Conservation (phyloP, 805 yeast species). For the Nakazawaea molendinolei region DNA sequence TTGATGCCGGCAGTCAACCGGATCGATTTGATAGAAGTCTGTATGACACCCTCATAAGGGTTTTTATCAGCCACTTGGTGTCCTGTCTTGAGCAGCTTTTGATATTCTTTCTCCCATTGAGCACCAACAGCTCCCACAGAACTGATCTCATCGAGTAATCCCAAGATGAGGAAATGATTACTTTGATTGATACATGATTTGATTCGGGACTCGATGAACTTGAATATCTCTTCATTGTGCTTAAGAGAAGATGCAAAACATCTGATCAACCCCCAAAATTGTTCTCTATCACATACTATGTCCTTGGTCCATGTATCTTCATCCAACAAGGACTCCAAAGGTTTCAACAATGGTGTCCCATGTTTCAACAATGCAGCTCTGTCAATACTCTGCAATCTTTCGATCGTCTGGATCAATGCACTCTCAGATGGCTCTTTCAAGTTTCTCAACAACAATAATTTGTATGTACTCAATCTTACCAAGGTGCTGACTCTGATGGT, state of each 20-base stretch:
- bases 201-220: constrained; percentile 38
- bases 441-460: constrained; percentile 38
- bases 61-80: constrained; percentile 34
- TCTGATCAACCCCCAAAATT: constrained; percentile 44
- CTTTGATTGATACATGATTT: constrained; percentile 31
- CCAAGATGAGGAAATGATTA: constrained; percentile 62
- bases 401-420: constrained; percentile 20
- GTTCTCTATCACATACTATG: constrained; percentile 28
- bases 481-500: constrained; percentile 20
- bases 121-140: constrained; percentile 78
- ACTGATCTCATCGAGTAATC: constrained; percentile 71
- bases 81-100: constrained; percentile 34
- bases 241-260: constrained; percentile 37
- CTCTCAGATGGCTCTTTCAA: constrained; percentile 18
- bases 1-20: constrained; percentile 42
- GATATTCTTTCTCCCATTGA: constrained; percentile 64
- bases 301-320: constrained; percentile 37
- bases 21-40: constrained; percentile 55
- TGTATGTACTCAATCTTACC: constrained; percentile 45
- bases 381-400: constrained; percentile 22
- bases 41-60: constrained; percentile 49
- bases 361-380: constrained; percentile 37
- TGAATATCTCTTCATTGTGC: constrained; percentile 35
- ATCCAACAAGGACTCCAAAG: constrained; percentile 43
- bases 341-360: constrained; percentile 38